Evolutionary conservation across 2,329 filamentous ascomycete species (phyloP), one percentile per base, ranked within the genome.

Genomic region (Mycogone perniciosa): DNA sequence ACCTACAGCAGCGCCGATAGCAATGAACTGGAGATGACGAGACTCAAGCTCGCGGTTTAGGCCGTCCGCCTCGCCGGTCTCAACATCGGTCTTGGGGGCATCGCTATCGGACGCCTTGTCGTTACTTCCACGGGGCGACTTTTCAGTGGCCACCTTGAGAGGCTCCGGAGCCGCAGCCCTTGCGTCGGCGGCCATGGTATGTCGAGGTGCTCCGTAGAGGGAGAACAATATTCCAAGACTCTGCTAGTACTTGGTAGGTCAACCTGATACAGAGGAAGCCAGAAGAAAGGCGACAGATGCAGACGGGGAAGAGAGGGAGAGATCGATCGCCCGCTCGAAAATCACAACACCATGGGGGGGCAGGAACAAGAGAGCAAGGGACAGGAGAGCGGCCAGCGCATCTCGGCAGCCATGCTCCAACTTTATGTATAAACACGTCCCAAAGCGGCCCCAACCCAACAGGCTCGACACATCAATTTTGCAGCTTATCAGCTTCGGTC

Each of bases 1-100:
- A 48, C 85, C 85, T 59, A 89, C 83, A 10, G 84, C 87, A 48
- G 81, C 82, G 31, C 74, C 74, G 27, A 76, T 74, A 55, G 74
- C 74, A 51, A 76, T 75, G 64, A 76, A 76, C 57, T 76, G 72
- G 43, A 77, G 63, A 51, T 77, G 74, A 37, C 71, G 68, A 38
- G 66, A 61, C 45, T 59, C 54, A 38, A 73, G 64, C 52, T 64
- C 60, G 6, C 70, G 63, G 51, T 71, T 67, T 34, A 73, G 64
- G 37, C 67, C 66, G 38, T 67, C 65, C 3, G 56, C 46, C 35
- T 59, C 54, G 48, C 66, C 69, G 2, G 63, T 57, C 62, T 71
- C 70, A 56, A 71, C 56, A 56, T 72, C 70, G 33, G 39, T 48
- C 7, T 43, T 45, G n/a, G 41, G 35, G 4, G 10, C 46, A 31